phyloP scores from a whole-genome alignment of 1,284 basidiomycete genomes.

The Boletellus dicymbophilus region DNA sequence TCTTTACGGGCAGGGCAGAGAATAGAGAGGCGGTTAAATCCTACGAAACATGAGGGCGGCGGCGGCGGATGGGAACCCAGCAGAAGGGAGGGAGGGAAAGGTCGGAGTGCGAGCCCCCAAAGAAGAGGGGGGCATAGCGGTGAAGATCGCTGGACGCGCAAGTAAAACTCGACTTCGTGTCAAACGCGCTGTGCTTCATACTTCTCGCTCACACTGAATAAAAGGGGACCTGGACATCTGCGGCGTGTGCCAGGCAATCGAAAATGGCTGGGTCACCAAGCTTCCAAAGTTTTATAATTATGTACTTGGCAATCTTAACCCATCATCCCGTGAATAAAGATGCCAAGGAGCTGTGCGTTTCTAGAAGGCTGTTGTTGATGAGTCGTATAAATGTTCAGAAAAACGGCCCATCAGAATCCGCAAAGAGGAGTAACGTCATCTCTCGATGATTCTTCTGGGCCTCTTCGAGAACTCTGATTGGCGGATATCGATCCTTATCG shows the following conservation, averaged over 20 bases:
- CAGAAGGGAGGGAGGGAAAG: conserved; percentile 62
- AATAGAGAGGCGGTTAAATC: conserved; percentile 76
- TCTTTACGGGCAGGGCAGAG: conserved; percentile 83
- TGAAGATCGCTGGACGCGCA: conserved; percentile 77
- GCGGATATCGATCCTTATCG: background rate
- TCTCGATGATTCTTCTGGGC: background rate
- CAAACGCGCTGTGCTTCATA: background rate
- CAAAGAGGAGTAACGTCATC: too few relatives aligned
- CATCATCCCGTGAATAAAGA: too few relatives aligned
- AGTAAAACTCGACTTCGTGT: conserved; percentile 32
- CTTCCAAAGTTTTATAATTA: background rate
- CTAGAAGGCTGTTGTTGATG: background rate
- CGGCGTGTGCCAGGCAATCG: too few relatives aligned
- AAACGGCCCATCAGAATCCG: too few relatives aligned
- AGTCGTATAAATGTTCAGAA: background rate
- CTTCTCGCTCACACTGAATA: too few relatives aligned
- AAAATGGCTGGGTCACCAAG: too few relatives aligned
- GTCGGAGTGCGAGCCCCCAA: conserved; percentile 72
- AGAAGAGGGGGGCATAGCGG: conserved; percentile 62
- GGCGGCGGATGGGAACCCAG: conserved; percentile 80
- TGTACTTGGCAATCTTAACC: too few relatives aligned
- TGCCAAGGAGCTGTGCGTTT: background rate
- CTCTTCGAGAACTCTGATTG: background rate
- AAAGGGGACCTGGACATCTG: too few relatives aligned
- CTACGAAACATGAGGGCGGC: conserved; percentile 58